Evolutionary conservation across 768 basidiomycete genomes (phyloP).

Genomic region (Fomitopsis serialis): DNA sequence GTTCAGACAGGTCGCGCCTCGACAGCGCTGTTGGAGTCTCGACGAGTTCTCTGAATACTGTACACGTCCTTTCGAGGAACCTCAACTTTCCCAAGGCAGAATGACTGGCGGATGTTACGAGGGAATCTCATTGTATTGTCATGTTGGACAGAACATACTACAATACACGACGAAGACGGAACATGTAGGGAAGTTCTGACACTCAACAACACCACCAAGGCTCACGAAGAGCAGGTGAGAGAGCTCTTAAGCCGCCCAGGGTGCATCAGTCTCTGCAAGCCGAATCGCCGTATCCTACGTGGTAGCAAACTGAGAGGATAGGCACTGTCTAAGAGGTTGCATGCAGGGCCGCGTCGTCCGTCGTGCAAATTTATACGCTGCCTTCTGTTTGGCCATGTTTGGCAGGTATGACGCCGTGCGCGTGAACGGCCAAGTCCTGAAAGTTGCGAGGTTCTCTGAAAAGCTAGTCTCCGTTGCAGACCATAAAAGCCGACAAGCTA

Average conservation of each 20-base stretch:
- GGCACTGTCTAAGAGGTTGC: slow-evolving; percentile 76
- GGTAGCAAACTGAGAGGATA: slow-evolving; percentile 34
- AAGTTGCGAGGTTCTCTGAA: too few species aligned
- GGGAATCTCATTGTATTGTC: too few species aligned
- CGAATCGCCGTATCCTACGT: slow-evolving; percentile 63
- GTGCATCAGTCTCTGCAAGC: slow-evolving; percentile 50
- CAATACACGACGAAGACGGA: not conserved
- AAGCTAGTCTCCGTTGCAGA: too few species aligned
- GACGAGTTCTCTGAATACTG: too few species aligned
- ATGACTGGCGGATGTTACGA: too few species aligned
- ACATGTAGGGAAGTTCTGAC: slow-evolving; percentile 65
- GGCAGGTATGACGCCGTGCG: not conserved
- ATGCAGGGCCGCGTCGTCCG: slow-evolving; percentile 20
- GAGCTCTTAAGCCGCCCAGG: slow-evolving; percentile 56
- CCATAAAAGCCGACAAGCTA: too few species aligned
- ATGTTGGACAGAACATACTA: too few species aligned
- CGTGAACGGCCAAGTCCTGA: not conserved
- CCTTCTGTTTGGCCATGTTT: slow-evolving; percentile 13
- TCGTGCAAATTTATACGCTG: slow-evolving; percentile 10
- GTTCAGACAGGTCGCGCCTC: too few species aligned
- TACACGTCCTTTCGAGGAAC: too few species aligned
- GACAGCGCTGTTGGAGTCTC: too few species aligned
- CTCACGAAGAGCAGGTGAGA: slow-evolving; percentile 30
- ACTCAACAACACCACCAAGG: slow-evolving; percentile 43
- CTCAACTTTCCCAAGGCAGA: too few species aligned